Evolutionary conservation across 192 early-diverging fungal genomes (phyloP), one percentile per base, ranked within the genome.

Genomic region (Ambispora gerdemannii): DNA sequence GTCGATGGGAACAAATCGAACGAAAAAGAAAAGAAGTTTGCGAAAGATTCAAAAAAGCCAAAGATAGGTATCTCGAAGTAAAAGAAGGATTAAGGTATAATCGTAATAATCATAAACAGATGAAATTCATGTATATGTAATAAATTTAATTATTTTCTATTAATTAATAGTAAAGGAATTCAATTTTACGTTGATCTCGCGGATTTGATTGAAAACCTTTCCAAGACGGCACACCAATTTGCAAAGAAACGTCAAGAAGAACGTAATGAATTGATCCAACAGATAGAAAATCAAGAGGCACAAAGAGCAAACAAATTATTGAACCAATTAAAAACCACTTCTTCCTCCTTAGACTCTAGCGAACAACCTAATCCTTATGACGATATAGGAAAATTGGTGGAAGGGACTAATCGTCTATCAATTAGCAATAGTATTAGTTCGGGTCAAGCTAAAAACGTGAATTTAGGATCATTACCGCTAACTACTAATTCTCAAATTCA

Each of bases 1-100:
- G 81, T 61, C 80, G 78, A 49, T 91, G 89, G 87, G 91, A 90
- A 22, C 74, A 73, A 4, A 84, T 85, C 3, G 90, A 93, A 59
- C 73, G 75, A 51, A 81, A 90, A 64, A 84, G 87, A 79, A 81
- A 81, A 35, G 69, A 73, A 0, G 65, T 93, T n/a, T 87, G 78
- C 49, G 82, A 90, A 47, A 78, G 86, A 69, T 83, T 94, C 55
- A 72, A 81, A 19, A 87, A 90, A 58, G 89, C 88, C 17, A 86
- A 82, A 51, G 83, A 85, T 50, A 82, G 84, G 10, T 91, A 95
- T 73, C 67, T 77, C 24, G 77, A 86, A 24, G 83, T 89, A 24
- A 84, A 84, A 65, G 83, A 88, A 49, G 82, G 83, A 11, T 69
- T 81, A 33, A 72, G 51, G 72, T 75, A 64, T 68, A 43, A 66